Percentiles rank a stretch among this genome's conserved stretches.
These are phyloP conservation scores for Pythium brassicae DNA, from an alignment of 352 stramenopile genomes.

Conservation along the genomic window DNA sequence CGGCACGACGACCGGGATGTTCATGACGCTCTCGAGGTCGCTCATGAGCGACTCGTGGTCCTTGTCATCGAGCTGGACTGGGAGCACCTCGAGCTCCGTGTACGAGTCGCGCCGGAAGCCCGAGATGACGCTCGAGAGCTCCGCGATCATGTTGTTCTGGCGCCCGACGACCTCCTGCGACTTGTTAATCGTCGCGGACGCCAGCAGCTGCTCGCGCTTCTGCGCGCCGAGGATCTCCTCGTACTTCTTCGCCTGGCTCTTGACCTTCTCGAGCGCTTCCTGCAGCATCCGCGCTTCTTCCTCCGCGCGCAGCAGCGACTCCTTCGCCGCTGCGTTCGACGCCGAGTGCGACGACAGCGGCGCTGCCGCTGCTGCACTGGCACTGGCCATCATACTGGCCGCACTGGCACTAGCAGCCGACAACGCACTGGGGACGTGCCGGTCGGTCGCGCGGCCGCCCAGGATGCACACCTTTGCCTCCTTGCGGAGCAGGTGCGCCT, in stretches of 20 bases:
- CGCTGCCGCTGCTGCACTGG: background rate
- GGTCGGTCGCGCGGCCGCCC: constrained; percentile 13
- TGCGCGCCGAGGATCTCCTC: constrained; percentile 75
- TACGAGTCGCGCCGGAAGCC: constrained; percentile 77
- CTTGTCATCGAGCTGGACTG: constrained; percentile 53
- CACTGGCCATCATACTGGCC: no score
- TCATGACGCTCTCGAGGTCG: constrained; percentile 76
- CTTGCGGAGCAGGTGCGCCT: constrained; percentile 76
- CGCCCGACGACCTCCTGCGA: constrained; percentile 68
- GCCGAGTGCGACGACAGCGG: background rate
- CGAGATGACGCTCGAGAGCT: constrained; percentile 66
- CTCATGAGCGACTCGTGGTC: constrained; percentile 66
- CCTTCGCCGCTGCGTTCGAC: constrained; percentile 45
- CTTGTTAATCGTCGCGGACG: constrained; percentile 67
- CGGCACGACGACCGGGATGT: constrained; percentile 72
- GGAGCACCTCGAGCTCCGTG: constrained; percentile 61
- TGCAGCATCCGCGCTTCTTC: constrained; percentile 70
- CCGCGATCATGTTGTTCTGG: constrained; percentile 81
- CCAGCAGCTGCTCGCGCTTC: constrained; percentile 63
- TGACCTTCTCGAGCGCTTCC: constrained; percentile 80
- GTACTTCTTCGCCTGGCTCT: constrained; percentile 83
- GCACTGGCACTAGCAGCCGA: no score
- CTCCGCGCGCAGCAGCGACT: constrained; percentile 62
- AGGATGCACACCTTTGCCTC: constrained; percentile 80
- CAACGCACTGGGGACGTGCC: no score